These are phyloP conservation scores for Pichia heedii DNA, from an alignment of 805 yeast genomes.

Conservation along the genomic window DNA sequence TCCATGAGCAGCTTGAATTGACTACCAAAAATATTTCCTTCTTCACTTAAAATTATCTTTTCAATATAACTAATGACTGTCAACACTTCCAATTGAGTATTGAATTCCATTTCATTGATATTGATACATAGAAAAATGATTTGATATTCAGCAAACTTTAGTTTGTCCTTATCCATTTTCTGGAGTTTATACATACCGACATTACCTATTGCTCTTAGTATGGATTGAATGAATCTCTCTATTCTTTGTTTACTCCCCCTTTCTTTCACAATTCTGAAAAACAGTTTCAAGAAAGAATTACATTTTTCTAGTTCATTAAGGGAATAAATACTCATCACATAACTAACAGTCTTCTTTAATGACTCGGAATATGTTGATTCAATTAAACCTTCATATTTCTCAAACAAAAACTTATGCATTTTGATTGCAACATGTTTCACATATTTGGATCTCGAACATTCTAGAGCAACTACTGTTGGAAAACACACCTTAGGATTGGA, in stretches of 20 bases:
- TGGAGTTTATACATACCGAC: constrained; percentile 14
- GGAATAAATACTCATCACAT: constrained; percentile 24
- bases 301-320: constrained; percentile 23
- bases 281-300: constrained; percentile 27
- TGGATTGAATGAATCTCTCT: constrained; percentile 31
- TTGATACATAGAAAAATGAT: constrained; percentile 31
- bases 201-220: constrained; percentile 26
- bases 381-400: constrained; percentile 62
- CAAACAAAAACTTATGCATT: constrained; percentile 47
- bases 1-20: constrained; percentile 8
- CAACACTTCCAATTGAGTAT: constrained; percentile 44
- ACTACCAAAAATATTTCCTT: constrained; percentile 22
- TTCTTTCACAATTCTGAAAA: constrained; percentile 36
- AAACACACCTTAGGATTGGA: constrained; percentile 66
- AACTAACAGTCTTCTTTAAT: constrained; percentile 42
- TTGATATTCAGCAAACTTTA: constrained; percentile 19
- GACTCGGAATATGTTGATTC: constrained; percentile 62
- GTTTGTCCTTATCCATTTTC: constrained; percentile 2
- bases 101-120: constrained; percentile 31
- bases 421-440: constrained; percentile 41
- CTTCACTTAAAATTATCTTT: constrained; percentile 32
- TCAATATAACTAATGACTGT: constrained; percentile 37
- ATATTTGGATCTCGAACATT: constrained; percentile 38
- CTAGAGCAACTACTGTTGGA: constrained; percentile 62
- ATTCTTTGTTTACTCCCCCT: constrained; percentile 28